Base-by-base conservation (phyloP, 2,329 filamentous ascomycete genomes). In the Trichoderma sp. region DNA sequence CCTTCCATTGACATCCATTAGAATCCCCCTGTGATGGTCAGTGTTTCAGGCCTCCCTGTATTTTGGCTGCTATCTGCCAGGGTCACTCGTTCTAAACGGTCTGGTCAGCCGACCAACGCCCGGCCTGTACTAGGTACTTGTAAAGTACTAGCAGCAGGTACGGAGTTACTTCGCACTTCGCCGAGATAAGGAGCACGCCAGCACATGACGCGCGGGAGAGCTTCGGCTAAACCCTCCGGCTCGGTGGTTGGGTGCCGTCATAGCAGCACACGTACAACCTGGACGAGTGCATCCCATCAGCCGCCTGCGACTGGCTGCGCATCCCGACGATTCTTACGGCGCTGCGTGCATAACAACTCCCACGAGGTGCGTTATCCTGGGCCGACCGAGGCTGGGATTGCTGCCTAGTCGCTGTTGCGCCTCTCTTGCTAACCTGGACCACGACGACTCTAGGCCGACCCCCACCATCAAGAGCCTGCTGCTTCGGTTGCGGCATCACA, bases 191-290 rank as follows among this genome's bases (percentile, higher is more conserved):
- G 67, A 56, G 60, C 30, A 39, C 28, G 47, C 39, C 15, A 71
- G 47, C 71, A 72, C 63, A 72, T 72, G 71, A 60, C 67, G 32
- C 67, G 67, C 71, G 71, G 71, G 14, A 68, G 67, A 70, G 39
- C 8, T 18, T 71, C 71, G 71, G 71, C 67, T 72, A 72, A 70
- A 65, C 30, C 18, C 53, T 12, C 34, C 14, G n/a, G 26, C 28
- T 58, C 30, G 66, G 36, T 70, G 58, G 60, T 61, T 39, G 51
- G 71, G 71, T 71, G 71, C 66, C 71, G 71, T 71, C 71, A 72
- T 72, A 70, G 68, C 58, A 63, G 67, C 61, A 70, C 65, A 70
- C 58, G 67, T 62, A 47, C 56, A 71, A 63, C 60, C 30, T 28
- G 24, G 70, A 72, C 57, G 64, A 51, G 64, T 70, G n/a, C 67